phyloP scores from a whole-genome alignment of 1,284 basidiomycete genomes.

The Ganoderma lingzhi region DNA sequence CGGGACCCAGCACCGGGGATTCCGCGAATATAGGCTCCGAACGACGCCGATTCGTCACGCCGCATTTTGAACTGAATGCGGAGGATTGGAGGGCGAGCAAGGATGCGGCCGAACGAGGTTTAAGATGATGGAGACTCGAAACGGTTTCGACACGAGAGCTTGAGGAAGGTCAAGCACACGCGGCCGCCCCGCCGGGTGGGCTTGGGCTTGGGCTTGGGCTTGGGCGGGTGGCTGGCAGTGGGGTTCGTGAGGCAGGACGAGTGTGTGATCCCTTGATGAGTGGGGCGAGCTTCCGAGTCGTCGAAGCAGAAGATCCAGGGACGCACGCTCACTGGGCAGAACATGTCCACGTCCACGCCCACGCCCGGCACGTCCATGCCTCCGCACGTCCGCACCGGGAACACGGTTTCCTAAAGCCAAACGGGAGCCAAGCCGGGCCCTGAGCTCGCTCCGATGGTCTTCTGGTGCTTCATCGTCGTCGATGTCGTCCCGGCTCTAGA shows the following conservation, averaged over 20 bases:
- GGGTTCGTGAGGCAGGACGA: constrained; percentile 6
- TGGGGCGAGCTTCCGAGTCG: not conserved
- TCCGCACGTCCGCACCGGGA: not conserved
- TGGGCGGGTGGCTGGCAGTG: not conserved
- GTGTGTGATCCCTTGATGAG: constrained; percentile 2
- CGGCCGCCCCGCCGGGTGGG: constrained; percentile 1
- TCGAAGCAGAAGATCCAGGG: constrained; percentile 10
- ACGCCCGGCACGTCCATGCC: constrained; percentile 20
- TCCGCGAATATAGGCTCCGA: not conserved
- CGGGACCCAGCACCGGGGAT: not conserved
- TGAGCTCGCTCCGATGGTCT: not conserved
- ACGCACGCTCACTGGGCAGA: constrained; percentile 16
- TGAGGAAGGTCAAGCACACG: constrained; percentile 6
- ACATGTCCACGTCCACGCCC: constrained; percentile 11
- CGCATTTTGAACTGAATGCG: not conserved
- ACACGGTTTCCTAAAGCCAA: constrained; percentile 8
- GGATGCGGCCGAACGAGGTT: not conserved
- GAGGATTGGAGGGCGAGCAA: not conserved
- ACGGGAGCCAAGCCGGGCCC: constrained; percentile 2
- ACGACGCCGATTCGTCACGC: not conserved
- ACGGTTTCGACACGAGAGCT: constrained; percentile 5
- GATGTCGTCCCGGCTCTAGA: not conserved
- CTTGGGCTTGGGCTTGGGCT: not conserved
- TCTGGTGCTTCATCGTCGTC: constrained; percentile 9
- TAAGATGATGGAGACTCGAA: not conserved